Base-by-base conservation (phyloP, 2,329 filamentous ascomycete genomes). In the Aquanectria penicillioides region DNA sequence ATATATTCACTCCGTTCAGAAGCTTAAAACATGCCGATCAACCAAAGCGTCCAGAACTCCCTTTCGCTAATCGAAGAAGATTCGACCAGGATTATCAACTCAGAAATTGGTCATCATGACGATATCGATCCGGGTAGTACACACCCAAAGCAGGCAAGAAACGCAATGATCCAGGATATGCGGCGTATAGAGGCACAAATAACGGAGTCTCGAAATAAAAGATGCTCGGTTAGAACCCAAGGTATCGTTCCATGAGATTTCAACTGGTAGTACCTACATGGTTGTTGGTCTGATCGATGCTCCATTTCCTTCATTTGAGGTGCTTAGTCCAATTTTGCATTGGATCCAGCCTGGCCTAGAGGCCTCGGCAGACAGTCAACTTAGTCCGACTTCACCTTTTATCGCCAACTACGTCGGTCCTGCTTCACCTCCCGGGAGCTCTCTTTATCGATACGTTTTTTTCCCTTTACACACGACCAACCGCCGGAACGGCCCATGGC, bases 291-390 rank as follows among this genome's bases (percentile, higher is more conserved):
- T 83, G 23, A 71, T 81, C 13, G 82, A 84, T 70, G 77, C 81
- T 1, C 82, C 81, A 0, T 79, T 78, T 61, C 74, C 73, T 0
- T 77, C 75, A 11, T 74, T 78, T 47, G 63, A 66, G 22, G 59
- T 79, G 23, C 69, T 83, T 1, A 75, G 79, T 5, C 81, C 82
- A 2, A 73, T 82, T 26, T 65, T 83, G 49, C 82, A 84, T 70
- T 82, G 79, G 74, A 68, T 81, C 43, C 79, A 82, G 59, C 75
- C 77, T 0, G 76, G 76, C n/a, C n/a, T n/a, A n/a, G n/a, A n/a
- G n/a, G n/a, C n/a, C n/a, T n/a, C n/a, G n/a, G n/a, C n/a, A n/a
- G n/a, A n/a, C n/a, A n/a, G n/a, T n/a, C n/a, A n/a, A n/a, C n/a
- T n/a, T n/a, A n/a, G n/a, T n/a, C n/a, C n/a, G n/a, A n/a, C n/a